Evolutionary conservation across 768 basidiomycete species (phyloP), one percentile per base, ranked within the genome.

Genomic region (Russula vinacea): DNA sequence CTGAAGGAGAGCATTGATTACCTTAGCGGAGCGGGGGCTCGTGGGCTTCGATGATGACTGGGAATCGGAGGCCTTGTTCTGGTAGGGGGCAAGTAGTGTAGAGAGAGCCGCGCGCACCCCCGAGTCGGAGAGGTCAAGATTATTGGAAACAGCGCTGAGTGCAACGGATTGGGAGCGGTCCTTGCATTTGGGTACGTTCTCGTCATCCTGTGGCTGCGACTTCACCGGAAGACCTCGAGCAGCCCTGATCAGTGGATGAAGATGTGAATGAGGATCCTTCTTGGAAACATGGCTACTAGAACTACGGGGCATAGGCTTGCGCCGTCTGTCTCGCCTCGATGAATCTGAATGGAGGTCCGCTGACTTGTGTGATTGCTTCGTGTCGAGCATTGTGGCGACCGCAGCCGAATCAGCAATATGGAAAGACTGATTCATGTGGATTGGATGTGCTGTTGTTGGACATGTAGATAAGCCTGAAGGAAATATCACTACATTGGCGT

Each of bases 301-400:
- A 70, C 80, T 81, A 65, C 76, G 79, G 61, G 76, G 70, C n/a
- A 49, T 10, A 6, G 40, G 45, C 32, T 67, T 67, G 47, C 67
- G 65, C 37, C 42, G 53, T n/a, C 73, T 73, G 53, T 76, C 64
- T 29, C 64, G 64, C 45, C 49, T 72, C 17, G 71, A 76, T 3
- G 76, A 75, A 5, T 78, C 78, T 37, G 78, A 71, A 55, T 78
- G 77, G 55, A 73, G 70, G 50, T 77, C 77, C 10, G 72, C 62
- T 0, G 76, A 76, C 55, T 70, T 71, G 1, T 40, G 67, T 6
- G 44, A 69, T 8, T 54, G 60, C 17, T 59, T 47, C 10, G 7
- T 24, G 22, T 61, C 64, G 40, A 60, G 54, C 5, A n/a, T 29
- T 49, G 54, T 19, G 26, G 39, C 16, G 22, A 33, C 26, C 26